Base-by-base conservation (phyloP, 257 asterid genomes). In the Salvia miltiorrhiza region DNA sequence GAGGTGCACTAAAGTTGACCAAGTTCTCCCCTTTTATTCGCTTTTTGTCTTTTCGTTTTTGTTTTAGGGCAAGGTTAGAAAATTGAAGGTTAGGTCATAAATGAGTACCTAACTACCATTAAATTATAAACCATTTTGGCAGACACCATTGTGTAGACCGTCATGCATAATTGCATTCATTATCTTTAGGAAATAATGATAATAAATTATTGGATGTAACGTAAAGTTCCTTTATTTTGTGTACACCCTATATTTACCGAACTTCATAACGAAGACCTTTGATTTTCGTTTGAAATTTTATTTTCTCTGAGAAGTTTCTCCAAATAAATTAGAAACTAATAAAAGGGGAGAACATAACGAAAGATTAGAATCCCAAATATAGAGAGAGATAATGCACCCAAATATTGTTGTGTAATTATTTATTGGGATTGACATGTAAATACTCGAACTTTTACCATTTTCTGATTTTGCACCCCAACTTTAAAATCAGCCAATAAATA, bases 71-170 rank as follows among this genome's bases (percentile, higher is more conserved):
- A 33, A 26, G 35, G 49, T 48, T 37, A 45, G 17, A 37, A 40
- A 35, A 41, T 12, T 39, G 62, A 35, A 30, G 44, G 77, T 71
- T 72, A 23, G 74, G 78, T 79, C 78, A 63, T 54, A 72, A 62
- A 53, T 75, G 69, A 75, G 61, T 73, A 49, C 65, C 78, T 71
- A 60, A 75, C 74, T 28, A 43, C 63, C 56, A 55, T 58, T 33
- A 58, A 58, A 66, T 45, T 67, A 71, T 54, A 54, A n/a, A 4
- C 7, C 14, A 65, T 24, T 67, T 74, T 59, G 67, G 62, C 47
- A 24, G 26, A 41, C 67, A 48, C 63, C 76, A 41, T 45, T 55
- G 55, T 63, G 58, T 55, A 39, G 49, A 70, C 70, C 77, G 58
- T 66, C 74, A 14, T 35, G 50, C 56, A 64, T 68, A 44, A 54